Evolutionary conservation across 192 early-diverging fungal species (phyloP).

Genomic region (Dissophora globulifera): DNA sequence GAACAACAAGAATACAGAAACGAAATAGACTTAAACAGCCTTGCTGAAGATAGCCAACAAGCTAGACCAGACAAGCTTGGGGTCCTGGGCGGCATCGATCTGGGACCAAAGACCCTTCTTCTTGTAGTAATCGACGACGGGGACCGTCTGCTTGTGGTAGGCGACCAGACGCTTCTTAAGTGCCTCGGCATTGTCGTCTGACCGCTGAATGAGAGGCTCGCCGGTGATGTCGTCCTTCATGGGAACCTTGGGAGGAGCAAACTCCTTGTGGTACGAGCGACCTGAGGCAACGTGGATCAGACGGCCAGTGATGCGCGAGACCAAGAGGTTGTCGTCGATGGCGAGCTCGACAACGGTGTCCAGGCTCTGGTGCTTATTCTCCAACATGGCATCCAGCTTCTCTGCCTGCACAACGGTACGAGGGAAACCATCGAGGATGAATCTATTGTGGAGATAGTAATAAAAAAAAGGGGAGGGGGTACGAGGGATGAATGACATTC

Average conservation of each 20-base stretch:
- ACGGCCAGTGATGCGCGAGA: slow-evolving; percentile 96
- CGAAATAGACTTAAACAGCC: slow-evolving; percentile 8
- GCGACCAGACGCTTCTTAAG: slow-evolving; percentile 91
- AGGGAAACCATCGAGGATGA: slow-evolving; percentile 99
- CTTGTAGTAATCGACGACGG: slow-evolving; percentile 92
- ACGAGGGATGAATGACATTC: too few species aligned
- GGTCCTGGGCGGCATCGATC: slow-evolving; percentile 94
- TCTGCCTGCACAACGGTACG: slow-evolving; percentile 97
- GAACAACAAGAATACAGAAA: neutral
- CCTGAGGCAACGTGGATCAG: slow-evolving; percentile 94
- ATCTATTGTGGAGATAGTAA: slow-evolving; percentile 54
- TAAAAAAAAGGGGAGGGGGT: too few species aligned
- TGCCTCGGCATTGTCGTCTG: slow-evolving; percentile 96
- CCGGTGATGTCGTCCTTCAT: slow-evolving; percentile 97
- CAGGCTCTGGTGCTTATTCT: slow-evolving; percentile 75
- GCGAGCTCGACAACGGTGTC: slow-evolving; percentile 92
- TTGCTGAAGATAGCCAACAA: slow-evolving; percentile 87
- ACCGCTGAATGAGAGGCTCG: slow-evolving; percentile 96
- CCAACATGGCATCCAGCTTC: slow-evolving; percentile 98
- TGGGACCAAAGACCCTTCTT: slow-evolving; percentile 90
- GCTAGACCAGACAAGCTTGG: slow-evolving; percentile 88
- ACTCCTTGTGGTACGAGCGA: slow-evolving; percentile 96
- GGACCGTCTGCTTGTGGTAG: slow-evolving; percentile 86
- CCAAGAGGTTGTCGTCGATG: slow-evolving; percentile 94
- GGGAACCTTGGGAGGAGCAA: slow-evolving; percentile 91